These are phyloP conservation scores for Proliferodiscus dingleyae DNA, from an alignment of 2,329 filamentous ascomycete genomes.

Conservation along the genomic window DNA sequence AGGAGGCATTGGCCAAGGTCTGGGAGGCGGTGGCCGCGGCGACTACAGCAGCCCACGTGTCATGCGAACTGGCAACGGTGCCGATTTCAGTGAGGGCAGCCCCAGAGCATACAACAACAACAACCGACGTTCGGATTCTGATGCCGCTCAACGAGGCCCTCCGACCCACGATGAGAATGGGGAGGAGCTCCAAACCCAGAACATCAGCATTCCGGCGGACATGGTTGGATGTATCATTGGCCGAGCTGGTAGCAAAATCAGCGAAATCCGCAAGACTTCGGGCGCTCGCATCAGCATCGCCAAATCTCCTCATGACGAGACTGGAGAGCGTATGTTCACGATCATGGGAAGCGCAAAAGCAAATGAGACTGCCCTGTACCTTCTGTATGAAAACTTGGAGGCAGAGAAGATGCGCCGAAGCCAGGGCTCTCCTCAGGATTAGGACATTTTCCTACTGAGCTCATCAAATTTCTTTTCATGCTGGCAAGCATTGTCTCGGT, in stretches of 20 bases:
- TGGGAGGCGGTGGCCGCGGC: constrained; percentile 40
- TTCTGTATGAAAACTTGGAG: constrained; percentile 97
- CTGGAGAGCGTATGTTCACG: constrained; percentile 98
- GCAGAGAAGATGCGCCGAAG: constrained; percentile 98
- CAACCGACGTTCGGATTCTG: constrained; percentile 78
- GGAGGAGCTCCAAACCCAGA: constrained; percentile 96
- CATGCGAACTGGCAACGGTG: constrained; percentile 94
- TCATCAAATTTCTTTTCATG: constrained; percentile 45
- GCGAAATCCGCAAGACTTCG: constrained; percentile 95
- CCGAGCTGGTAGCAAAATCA: constrained; percentile 92
- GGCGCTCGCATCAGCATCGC: constrained; percentile 96
- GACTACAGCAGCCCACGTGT: constrained; percentile 63
- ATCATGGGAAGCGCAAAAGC: constrained; percentile 93
- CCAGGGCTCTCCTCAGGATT: constrained; percentile 51
- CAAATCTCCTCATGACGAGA: constrained; percentile 92
- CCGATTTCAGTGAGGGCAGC: constrained; percentile 87
- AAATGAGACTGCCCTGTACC: constrained; percentile 92
- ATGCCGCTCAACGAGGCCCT: constrained; percentile 73
- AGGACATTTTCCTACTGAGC: constrained; percentile 13
- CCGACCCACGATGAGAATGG: constrained; percentile 93
- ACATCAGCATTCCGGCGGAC: constrained; percentile 98
- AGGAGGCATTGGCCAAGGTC: constrained; percentile 38
- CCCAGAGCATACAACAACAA: constrained; percentile 63
- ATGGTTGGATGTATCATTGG: constrained; percentile 99
- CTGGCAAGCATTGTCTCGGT: constrained; percentile 42